Conservation (phyloP, 805 yeast genomes). For the Lipomyces oligophaga region DNA sequence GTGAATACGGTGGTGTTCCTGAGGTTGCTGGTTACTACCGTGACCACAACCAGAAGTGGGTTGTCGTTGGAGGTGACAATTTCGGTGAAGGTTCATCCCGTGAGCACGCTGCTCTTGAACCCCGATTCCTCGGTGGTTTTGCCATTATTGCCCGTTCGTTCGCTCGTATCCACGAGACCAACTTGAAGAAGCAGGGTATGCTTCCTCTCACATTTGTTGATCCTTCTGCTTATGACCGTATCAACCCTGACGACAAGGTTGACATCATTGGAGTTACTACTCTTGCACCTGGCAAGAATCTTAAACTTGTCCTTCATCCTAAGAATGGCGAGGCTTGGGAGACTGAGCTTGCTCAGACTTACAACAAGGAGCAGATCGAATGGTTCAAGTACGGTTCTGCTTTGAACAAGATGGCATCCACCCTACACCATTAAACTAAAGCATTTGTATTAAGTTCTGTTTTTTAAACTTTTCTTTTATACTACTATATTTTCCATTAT, state of each 20-base stretch:
- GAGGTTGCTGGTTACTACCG: slow-evolving; percentile 97
- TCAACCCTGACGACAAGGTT: slow-evolving; percentile 71
- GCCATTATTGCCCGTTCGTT: slow-evolving; percentile 87
- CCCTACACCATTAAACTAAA: slow-evolving; percentile 5
- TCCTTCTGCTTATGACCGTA: slow-evolving; percentile 80
- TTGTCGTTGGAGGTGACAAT: slow-evolving; percentile 94
- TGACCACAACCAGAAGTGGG: slow-evolving; percentile 78
- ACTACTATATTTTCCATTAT: not conserved
- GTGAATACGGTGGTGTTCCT: slow-evolving; percentile 66
- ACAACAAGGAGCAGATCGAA: slow-evolving; percentile 93
- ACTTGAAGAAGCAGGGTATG: slow-evolving; percentile 97
- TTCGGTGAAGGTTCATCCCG: slow-evolving; percentile 99
- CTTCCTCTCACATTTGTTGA: slow-evolving; percentile 89
- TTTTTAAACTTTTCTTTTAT: not conserved
- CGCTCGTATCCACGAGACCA: slow-evolving; percentile 98
- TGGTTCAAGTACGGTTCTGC: slow-evolving; percentile 99
- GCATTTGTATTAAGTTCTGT: not conserved
- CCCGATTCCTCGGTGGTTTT: slow-evolving; percentile 89
- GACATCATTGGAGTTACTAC: slow-evolving; percentile 61
- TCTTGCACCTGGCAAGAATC: slow-evolving; percentile 85
- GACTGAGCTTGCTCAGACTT: slow-evolving; percentile 90
- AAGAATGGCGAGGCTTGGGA: slow-evolving; percentile 81
- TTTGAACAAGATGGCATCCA: slow-evolving; percentile 90
- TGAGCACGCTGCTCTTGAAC: slow-evolving; percentile 97
- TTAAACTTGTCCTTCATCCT: slow-evolving; percentile 70